Evolutionary conservation across 495 filamentous ascomycete genomes (phyloP), one percentile per base, ranked within the genome.

Genomic region (Aspergillus ostianus): DNA sequence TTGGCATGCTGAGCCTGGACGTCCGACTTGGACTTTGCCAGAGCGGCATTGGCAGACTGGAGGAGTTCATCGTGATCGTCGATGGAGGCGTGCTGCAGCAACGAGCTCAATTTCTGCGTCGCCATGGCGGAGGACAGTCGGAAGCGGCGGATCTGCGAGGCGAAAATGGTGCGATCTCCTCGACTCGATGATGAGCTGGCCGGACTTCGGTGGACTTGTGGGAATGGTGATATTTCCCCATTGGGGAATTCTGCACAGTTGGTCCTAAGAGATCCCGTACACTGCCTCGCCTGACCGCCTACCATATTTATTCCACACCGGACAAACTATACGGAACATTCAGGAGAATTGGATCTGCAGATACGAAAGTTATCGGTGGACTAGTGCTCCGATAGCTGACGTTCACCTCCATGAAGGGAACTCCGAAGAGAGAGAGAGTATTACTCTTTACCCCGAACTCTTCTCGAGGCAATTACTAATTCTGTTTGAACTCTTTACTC

Each of bases 21-120:
- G 61, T 93, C 86, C 47, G 69, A 75, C 67, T 85, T 87, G 3
- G 82, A 83, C 26, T 82, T 81, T 68, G 83, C 84, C 41, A 94
- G 79, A 4, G 81, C 77, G 41, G 81, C 80, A 72, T 94, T 90
- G 68, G 87, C 86, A 50, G 90, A 85, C 62, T 82, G 82, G 15
- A 93, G 78, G 36, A 90, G 73, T 67, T 88, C 82, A 44, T 89
- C 86, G 70, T 91, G 88, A 75, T 93, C 88, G 63, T 88, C 87
- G 67, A 96, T 86, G 47, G 79, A 75, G 19, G 84, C 70, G 51
- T 73, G 79, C 58, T 82, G 73, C 49, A 89, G 78, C 41, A 89
- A 78, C 55, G 80, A 70, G 54, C 75, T 77, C 51, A 89, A 70
- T n/a, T 81, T 79, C 64, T 79, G 78, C 32, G 79, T 67, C 61